Percentiles rank a stretch among this genome's conserved stretches.
These are phyloP conservation scores for Fusarium domesticum DNA, from an alignment of 2,329 filamentous ascomycete species.

Conservation along the genomic window DNA sequence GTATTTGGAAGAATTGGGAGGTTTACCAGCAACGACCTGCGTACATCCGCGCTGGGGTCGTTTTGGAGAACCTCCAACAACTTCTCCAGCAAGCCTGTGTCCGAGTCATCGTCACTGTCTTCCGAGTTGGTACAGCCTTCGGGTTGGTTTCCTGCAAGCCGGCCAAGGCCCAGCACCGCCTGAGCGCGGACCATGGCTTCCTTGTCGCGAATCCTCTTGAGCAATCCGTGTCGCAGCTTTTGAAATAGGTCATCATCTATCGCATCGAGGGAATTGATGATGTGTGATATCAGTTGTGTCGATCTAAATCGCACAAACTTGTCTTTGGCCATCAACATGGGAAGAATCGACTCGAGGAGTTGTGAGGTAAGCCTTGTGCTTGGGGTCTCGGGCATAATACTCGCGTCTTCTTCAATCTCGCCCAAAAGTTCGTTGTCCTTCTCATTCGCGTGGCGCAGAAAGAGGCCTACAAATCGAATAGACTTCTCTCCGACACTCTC, in stretches of 20 bases:
- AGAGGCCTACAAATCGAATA: slow-evolving; percentile 83
- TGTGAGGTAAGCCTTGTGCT: slow-evolving; percentile 73
- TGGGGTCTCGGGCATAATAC: slow-evolving; percentile 75
- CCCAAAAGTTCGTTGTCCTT: slow-evolving; percentile 68
- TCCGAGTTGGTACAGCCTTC: slow-evolving; percentile 69
- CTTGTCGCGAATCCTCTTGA: slow-evolving; percentile 89
- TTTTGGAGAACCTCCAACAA: slow-evolving; percentile 87
- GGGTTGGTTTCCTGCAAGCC: slow-evolving; percentile 74
- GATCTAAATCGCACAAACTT: slow-evolving; percentile 87
- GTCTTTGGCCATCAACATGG: slow-evolving; percentile 81
- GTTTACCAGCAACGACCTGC: slow-evolving; percentile 83
- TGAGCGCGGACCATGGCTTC: slow-evolving; percentile 90
- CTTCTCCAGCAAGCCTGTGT: slow-evolving; percentile 72
- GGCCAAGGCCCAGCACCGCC: slow-evolving; percentile 84
- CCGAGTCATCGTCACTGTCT: slow-evolving; percentile 61
- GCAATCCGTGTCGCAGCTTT: slow-evolving; percentile 70
- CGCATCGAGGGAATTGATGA: slow-evolving; percentile 87
- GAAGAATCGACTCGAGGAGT: slow-evolving; percentile 70
- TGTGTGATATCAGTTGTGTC: slow-evolving; percentile 84
- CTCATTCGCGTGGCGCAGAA: slow-evolving; percentile 69
- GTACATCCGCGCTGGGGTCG: slow-evolving; percentile 89
- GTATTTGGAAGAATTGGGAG: slow-evolving; percentile 82
- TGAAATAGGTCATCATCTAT: slow-evolving; percentile 92
- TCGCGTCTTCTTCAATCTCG: slow-evolving; percentile 64
- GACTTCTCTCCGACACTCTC: slow-evolving; percentile 84